Base-by-base conservation (phyloP, 176 grass and related monocot genomes). In the Cenchrus americanus region DNA sequence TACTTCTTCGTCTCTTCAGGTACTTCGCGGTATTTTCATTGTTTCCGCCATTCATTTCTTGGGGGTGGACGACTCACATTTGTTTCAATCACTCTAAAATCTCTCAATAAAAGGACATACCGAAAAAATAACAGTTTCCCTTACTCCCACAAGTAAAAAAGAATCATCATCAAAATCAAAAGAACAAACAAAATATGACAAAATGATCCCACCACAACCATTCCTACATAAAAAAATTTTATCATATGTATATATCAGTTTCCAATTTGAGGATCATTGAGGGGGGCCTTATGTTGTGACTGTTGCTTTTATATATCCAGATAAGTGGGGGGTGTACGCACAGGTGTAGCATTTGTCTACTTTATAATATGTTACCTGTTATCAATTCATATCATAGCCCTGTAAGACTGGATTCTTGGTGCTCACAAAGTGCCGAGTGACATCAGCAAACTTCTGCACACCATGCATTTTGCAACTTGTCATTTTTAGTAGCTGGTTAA, bases 401-500 rank as follows among this genome's bases (percentile, higher is more conserved):
- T 58, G 41, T 21, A 87, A 42, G 61, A 42, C 61, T 68, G 41
- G 26, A 76, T 43, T 67, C 34, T 48, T 81, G 52, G 42, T 70
- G 30, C 23, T 71, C 19, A 19, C 41, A 62, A 60, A 82, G 41
- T 82, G 52, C 60, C 46, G 82, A 26, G 37, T 83, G 58, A 79
- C 66, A 66, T 74, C 84, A 75, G 81, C 81, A 60, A 77, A 78
- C 79, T 76, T 79, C 69, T 86, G 67, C 73, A 66, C 21, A 62
- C 66, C 82, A 44, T 78, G 68, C 12, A 60, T 66, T 74, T 14
- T 74, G 27, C 50, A 73, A 85, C 63, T 80, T 86, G 76, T n/a
- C 21, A 26, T 55, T 80, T 86, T 23, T 43, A 54, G 13, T 72
- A 44, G 6, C 66, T 44, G 21, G 55, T 64, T 64, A 65, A 46